Base-by-base conservation (phyloP, 2,329 filamentous ascomycete species). In the Pezicula radicicola region DNA sequence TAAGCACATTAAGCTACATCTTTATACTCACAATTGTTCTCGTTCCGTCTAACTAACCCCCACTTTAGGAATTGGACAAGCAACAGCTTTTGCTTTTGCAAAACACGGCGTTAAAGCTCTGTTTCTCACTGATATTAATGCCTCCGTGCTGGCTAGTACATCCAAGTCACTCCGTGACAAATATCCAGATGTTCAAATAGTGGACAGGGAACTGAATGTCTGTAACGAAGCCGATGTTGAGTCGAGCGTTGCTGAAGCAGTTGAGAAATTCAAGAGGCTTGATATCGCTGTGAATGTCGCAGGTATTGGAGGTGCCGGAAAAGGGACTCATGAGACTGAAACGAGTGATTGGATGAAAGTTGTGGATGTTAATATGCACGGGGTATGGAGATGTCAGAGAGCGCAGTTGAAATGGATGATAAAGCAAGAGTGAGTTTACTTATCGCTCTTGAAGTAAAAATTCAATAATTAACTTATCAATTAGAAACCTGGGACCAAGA, bases 271-370 rank as follows among this genome's bases (percentile, higher is more conserved):
- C 61, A 78, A 78, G 8, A 68, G 79, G 3, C 67, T 84, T 40
- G 80, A 84, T 57, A 70, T 80, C 35, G 78, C 77, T 0, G 70
- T 83, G 46, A 82, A 83, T 59, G 77, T 78, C 40, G 80, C 80
- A 1, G 80, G 79, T 2, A 72, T 83, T 25, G 67, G 66, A 6
- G 77, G 76, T 1, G 59, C 60, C 1, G 64, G 71, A 27, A 63
- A 60, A 15, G 63, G 65, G 1, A 81, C 78, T 0, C 72, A 79
- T 50, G 70, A 80, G 51, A 60, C 73, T 39, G 64, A 68, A 1
- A 68, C 76, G 46, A 68, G 69, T 1, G 76, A 79, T 42, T 84
- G 79, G 72, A 62, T 74, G 37, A 68, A 70, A 6, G 70, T 83
- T 1, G 58, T 83, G 3, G 71, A 75, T 51, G 66, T 83, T 43